Evolutionary conservation across 176 grass and related monocot genomes (phyloP).

Genomic region (Saccharum spontaneum): DNA sequence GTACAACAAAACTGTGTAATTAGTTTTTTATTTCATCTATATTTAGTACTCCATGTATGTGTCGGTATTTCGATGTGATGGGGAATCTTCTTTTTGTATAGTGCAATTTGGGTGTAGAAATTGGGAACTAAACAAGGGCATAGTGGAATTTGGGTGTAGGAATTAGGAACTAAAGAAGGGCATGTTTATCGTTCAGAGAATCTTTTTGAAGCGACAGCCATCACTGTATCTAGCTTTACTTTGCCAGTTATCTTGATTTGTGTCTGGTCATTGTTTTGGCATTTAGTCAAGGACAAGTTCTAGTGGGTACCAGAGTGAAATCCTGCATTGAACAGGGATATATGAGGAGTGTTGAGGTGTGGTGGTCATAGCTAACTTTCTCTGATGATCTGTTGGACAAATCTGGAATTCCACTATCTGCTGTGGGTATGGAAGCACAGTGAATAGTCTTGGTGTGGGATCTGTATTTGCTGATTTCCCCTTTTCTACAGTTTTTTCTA

Average conservation of each 20-base stretch:
- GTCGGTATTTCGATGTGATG: no score
- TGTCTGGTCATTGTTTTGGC: slow-evolving; percentile 3
- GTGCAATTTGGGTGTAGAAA: no score
- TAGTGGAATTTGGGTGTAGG: no score
- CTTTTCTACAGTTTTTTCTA: not conserved
- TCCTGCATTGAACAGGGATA: not conserved
- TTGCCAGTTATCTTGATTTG: slow-evolving; percentile 21
- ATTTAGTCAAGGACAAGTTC: slow-evolving; percentile 8
- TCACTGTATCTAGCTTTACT: slow-evolving; percentile 30
- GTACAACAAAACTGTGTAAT: no score
- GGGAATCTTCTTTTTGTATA: no score
- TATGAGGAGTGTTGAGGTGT: not conserved
- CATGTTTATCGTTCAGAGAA: not conserved
- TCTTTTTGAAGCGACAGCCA: not conserved
- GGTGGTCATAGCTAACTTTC: not conserved
- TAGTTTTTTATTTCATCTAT: no score
- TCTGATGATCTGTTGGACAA: not conserved
- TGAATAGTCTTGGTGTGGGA: not conserved
- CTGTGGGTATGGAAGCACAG: not conserved
- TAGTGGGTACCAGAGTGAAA: slow-evolving; percentile 29
- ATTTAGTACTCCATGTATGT: no score
- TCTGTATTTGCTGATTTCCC: not conserved
- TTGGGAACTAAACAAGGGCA: no score
- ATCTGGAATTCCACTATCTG: not conserved
- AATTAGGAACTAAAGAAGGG: no score